Evolutionary conservation across 805 yeast genomes (phyloP), one percentile per base, ranked within the genome.

Genomic region (Hanseniaspora lindneri): DNA sequence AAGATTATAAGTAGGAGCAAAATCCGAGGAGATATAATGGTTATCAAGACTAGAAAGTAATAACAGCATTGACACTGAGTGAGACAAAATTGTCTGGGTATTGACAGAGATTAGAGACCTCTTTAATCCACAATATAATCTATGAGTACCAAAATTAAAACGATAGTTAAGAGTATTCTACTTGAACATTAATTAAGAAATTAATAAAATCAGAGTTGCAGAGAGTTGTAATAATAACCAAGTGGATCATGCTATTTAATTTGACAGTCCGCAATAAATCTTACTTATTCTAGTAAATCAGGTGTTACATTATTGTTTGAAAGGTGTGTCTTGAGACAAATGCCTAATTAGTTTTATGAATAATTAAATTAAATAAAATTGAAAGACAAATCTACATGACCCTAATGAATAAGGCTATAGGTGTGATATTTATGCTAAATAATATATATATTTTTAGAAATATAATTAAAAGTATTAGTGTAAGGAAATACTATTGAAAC

Each of bases 251-350:
- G 46, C 39, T 41, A 34, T 33, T 41, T 41, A 41, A 41, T 41
- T 41, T 41, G 46, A 41, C 39, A 41, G 25, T 34, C 46, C 46
- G 4, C 46, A 41, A 41, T 41, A 16, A 32, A 52, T 34, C 46
- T 41, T 41, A 41, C 46, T 34, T 41, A 17, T 16, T 23, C 16
- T 41, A 29, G 46, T 16, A 41, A 30, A 29, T 16, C 46, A 41
- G 32, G 39, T 41, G 46, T 41, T 41, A 41, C 46, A 41, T 41
- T 41, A 24, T 33, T 34, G 46, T 41, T 34, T 32, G 32, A 29
- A 41, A 34, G 46, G 23, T 19, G 21, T 41, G 5, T 24, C 23
- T 33, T 24, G 17, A 41, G 23, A 16, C 8, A 14, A 9, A 29
- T 33, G 27, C 39, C 39, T 34, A n/a, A 32, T 11, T 23, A 4